Base-by-base conservation (phyloP, 2,329 filamentous ascomycete species). In the Pyrenochaeta sp. region DNA sequence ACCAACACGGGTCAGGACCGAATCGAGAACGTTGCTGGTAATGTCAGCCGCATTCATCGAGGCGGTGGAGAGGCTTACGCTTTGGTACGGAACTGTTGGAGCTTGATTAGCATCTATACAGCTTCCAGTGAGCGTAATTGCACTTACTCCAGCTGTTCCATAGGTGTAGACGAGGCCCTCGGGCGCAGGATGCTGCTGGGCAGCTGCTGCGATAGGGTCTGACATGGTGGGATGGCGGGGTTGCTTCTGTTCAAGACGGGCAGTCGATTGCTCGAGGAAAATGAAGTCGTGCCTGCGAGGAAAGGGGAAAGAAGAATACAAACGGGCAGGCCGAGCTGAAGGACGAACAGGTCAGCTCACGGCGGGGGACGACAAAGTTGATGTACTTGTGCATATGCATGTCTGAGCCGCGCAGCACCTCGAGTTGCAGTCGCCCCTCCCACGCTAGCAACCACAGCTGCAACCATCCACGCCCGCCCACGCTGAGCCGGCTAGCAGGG, bases 1-100 rank as follows among this genome's bases (percentile, higher is more conserved):
- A 37, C 93, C 94, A 55, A 96, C 92, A 32, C 92, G 87, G 75
- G 93, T 96, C 60, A 96, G 84, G 53, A 99, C 90, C 23, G 90
- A 94, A 68, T 95, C 89, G 63, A 97, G 87, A 43, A 96, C 82
- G 63, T 91, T 87, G 46, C 82, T 84, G 63, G 51, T 41, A 47
- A 46, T 22, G 55, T 70, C 65, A 69, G 75, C 60, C 55, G 55
- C 56, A 59, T 59, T 58, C 45, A 19, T 27, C 17, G 21, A 18
- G 26, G 27, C 24, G 18, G 18, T 24, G 48, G 40, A 37, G 44
- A 49, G 69, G 13, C 81, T 73, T 78, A 86, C 82, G 84, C 83
- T 75, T 85, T 87, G 76, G 86, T 87, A 46, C 85, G 83, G 68
- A 88, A 88, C 83, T 85, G 56, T 7, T 2, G 30, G 14, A 11